Base-by-base conservation (phyloP, 441 rosid genomes). In the Populus hybrid region DNA sequence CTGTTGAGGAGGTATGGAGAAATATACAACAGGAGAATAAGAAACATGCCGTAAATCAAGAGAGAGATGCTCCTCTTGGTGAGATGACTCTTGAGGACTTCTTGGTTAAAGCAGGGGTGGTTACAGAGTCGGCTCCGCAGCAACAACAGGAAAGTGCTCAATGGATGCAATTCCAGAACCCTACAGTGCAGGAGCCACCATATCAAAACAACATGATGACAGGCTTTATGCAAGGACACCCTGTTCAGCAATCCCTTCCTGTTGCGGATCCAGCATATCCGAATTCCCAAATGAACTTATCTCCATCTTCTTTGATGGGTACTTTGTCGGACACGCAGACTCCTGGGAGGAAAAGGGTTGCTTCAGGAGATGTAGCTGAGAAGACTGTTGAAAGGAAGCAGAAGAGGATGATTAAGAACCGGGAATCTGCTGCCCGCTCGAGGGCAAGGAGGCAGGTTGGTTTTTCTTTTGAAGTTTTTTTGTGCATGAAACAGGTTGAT, bases 351-450 rank as follows among this genome's bases (percentile, higher is more conserved):
- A 81, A 86, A 31, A 83, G 88, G 61, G 82, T 73, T 7, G 84
- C 77, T 33, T 84, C 82, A 66, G 90, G 82, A 64, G 87, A 87
- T 64, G 84, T 85, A 9, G 73, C 83, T 33, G 94, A 87, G 78
- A 89, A 84, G 80, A 87, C 89, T 3, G 82, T 85, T 9, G 87
- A 86, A 78, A 89, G 83, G 84, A 85, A 82, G 82, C 91, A 84
- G 77, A 84, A 85, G 78, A 77, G 94, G 81, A 89, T 89, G 94
- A 87, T 90, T 72, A 90, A 89, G 84, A 90, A 90, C 74, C 84
- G 94, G 66, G 94, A 90, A 75, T 90, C 94, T 8, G 94, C 94
- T 63, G 92, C 91, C 7, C 78, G 94, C 71, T 90, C 94, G 14
- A 75, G 92, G 38, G 94, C 87, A 64, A 88, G 90, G 77, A 90